Percentiles rank a stretch among this genome's conserved stretches.
Evolutionary conservation across 371 early-diverging fungal genomes (phyloP).

Genomic region (Mucor saturninus): DNA sequence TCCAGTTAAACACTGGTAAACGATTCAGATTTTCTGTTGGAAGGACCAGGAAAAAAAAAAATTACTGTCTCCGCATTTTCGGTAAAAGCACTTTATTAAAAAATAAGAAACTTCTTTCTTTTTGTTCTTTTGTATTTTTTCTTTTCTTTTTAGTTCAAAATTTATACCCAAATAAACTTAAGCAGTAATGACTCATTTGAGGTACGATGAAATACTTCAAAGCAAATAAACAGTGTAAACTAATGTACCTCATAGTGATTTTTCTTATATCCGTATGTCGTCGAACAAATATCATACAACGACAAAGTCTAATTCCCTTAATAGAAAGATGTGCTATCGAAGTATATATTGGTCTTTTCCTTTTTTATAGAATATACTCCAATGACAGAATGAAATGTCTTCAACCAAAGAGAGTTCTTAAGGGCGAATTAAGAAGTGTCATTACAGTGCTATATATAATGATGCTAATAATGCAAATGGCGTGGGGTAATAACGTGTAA

Average conservation of each 20-base stretch:
- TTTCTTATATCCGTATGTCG: slow-evolving; percentile 39
- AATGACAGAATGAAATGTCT: slow-evolving; percentile 47
- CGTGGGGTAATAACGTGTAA: slow-evolving; percentile 39
- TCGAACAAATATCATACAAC: not conserved
- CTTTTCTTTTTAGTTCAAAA: not conserved
- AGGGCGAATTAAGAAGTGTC: slow-evolving; percentile 51
- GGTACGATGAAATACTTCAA: not conserved
- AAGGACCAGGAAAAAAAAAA: not conserved
- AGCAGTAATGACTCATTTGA: slow-evolving; percentile 7
- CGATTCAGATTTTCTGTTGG: not conserved
- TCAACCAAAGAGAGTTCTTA: slow-evolving; percentile 35
- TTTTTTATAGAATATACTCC: slow-evolving; percentile 36
- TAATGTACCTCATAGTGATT: slow-evolving; percentile 26
- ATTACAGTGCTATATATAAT: slow-evolving; percentile 45
- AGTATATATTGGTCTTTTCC: slow-evolving; percentile 35
- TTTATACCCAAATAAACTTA: not conserved
- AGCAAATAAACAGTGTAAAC: not conserved
- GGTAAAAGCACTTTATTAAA: not conserved
- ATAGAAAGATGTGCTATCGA: slow-evolving; percentile 43
- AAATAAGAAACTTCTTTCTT: not conserved
- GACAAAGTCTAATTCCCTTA: slow-evolving; percentile 2
- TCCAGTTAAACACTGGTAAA: not conserved
- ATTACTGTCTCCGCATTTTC: not conserved
- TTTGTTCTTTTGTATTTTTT: not conserved
- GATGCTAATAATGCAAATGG: slow-evolving; percentile 45